phyloP scores from a whole-genome alignment of 2,329 filamentous ascomycete species.

The Myotisia sp. region DNA sequence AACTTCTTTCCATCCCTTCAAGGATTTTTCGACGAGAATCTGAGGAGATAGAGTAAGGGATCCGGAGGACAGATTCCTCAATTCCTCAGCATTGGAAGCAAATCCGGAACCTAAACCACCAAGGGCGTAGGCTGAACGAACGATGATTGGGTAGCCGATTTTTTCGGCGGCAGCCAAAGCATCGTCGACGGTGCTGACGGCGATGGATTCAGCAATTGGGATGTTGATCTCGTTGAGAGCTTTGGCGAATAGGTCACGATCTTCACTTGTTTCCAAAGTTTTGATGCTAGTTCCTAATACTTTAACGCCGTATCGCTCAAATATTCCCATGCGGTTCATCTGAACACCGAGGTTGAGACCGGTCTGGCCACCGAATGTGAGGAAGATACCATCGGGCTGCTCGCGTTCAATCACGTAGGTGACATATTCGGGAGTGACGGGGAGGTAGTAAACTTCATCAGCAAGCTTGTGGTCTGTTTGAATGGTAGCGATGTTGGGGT shows the following conservation, averaged over 20 bases:
- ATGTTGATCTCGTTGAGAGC: conserved; percentile 95
- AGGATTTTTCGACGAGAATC: conserved; percentile 93
- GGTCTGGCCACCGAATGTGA: conserved; percentile 95
- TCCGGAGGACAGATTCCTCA: conserved; percentile 81
- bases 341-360: conserved; percentile 91
- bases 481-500: conserved; percentile 96
- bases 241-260: conserved; percentile 90
- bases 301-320: conserved; percentile 88
- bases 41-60: conserved; percentile 89
- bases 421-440: conserved; percentile 94
- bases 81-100: conserved; percentile 83
- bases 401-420: conserved; percentile 95
- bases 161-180: conserved; percentile 73
- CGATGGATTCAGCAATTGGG: conserved; percentile 90
- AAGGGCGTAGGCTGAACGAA: conserved; percentile 89
- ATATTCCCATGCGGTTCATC: conserved; percentile 91
- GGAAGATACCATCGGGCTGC: conserved; percentile 88
- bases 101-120: conserved; percentile 95
- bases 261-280: conserved; percentile 87
- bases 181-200: conserved; percentile 80
- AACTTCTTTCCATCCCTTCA: conserved; percentile 99
- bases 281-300: conserved; percentile 90
- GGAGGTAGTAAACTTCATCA: conserved; percentile 96
- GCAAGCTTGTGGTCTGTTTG: conserved; percentile 93
- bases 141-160: conserved; percentile 94